Percentiles rank a stretch among this genome's conserved stretches.
These are phyloP conservation scores for Psilocybe tampanensis DNA, from an alignment of 768 basidiomycete genomes.

Conservation along the genomic window DNA sequence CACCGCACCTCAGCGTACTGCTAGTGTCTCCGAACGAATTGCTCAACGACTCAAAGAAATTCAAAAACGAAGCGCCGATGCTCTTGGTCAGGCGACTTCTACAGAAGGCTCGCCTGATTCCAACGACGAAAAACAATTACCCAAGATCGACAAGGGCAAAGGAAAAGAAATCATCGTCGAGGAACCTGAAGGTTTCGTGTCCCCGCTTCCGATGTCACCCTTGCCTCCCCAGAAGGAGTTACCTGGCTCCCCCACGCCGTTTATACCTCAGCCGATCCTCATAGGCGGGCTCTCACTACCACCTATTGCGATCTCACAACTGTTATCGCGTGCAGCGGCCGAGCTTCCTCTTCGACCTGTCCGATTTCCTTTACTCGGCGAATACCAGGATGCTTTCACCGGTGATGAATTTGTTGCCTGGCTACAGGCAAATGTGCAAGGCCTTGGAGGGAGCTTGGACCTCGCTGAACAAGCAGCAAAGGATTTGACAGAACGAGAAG, in stretches of 20 bases:
- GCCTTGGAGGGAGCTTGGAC: conserved; percentile 77
- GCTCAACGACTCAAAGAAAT: conserved; percentile 81
- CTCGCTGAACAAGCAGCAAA: conserved; percentile 75
- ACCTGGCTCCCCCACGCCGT: conserved; percentile 27
- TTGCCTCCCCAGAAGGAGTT: conserved; percentile 51
- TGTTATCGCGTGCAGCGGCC: conserved; percentile 70
- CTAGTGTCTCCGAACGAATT: conserved; percentile 88
- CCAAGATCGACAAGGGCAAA: conserved; percentile 85
- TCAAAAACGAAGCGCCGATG: conserved; percentile 55
- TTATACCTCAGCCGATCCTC: conserved; percentile 57
- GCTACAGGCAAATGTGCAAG: conserved; percentile 78
- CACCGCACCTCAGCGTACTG: conserved; percentile 59
- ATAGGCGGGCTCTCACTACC: conserved; percentile 76
- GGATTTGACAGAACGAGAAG: conserved; percentile 63
- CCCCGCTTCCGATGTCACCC: conserved; percentile 69
- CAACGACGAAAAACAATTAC: conserved; percentile 34
- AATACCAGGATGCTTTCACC: conserved; percentile 84
- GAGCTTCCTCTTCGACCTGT: conserved; percentile 74
- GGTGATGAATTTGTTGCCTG: conserved; percentile 90
- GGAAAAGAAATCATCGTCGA: conserved; percentile 43
- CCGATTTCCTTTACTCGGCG: conserved; percentile 78
- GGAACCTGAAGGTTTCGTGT: conserved; percentile 37
- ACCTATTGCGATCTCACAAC: conserved; percentile 62
- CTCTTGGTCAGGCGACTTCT: conserved; percentile 31
- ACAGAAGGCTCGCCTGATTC: conserved; percentile 31